A percentile compares a stretch with the other conserved stretches of the same genome.
These are phyloP conservation scores for Phallus indusiatus DNA, from an alignment of 768 basidiomycete species.

Conservation along the genomic window DNA sequence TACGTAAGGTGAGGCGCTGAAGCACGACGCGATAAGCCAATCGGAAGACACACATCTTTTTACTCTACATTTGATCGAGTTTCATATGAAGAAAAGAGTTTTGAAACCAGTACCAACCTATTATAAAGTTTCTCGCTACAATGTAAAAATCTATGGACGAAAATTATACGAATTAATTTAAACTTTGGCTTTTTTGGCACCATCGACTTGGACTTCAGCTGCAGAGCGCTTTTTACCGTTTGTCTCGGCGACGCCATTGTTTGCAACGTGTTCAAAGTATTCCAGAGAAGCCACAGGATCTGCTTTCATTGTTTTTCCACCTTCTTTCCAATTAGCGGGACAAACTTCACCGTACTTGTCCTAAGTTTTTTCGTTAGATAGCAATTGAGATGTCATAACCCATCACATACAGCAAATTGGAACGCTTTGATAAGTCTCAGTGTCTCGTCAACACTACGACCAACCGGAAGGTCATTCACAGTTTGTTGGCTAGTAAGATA, in stretches of 20 bases:
- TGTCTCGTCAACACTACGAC: slow-evolving; percentile 93
- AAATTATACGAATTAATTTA: not conserved
- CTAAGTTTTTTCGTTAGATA: slow-evolving; percentile 26
- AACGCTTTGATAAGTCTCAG: slow-evolving; percentile 86
- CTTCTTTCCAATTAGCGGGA: slow-evolving; percentile 84
- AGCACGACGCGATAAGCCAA: not conserved
- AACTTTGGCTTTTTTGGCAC: slow-evolving; percentile 4
- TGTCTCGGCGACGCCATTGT: not conserved
- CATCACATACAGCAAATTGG: slow-evolving; percentile 65
- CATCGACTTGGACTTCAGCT: not conserved
- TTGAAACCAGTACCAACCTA: too few relatives aligned
- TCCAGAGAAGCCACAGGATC: slow-evolving; percentile 65
- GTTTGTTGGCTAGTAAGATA: slow-evolving; percentile 55
- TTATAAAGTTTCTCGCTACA: not conserved
- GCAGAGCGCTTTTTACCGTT: slow-evolving; percentile 10
- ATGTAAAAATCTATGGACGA: not conserved
- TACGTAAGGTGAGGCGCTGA: not conserved
- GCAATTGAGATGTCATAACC: not conserved
- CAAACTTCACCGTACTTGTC: slow-evolving; percentile 90
- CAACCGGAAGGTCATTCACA: slow-evolving; percentile 88
- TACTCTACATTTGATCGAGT: not conserved
- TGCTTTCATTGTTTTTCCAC: slow-evolving; percentile 72
- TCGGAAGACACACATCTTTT: not conserved
- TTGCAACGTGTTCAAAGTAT: slow-evolving; percentile 44
- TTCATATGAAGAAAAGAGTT: too few relatives aligned